Percentiles rank a stretch among this genome's conserved stretches.
These are phyloP conservation scores for Dispira parvispora DNA, from an alignment of 192 early-diverging fungal genomes.

Conservation along the genomic window DNA sequence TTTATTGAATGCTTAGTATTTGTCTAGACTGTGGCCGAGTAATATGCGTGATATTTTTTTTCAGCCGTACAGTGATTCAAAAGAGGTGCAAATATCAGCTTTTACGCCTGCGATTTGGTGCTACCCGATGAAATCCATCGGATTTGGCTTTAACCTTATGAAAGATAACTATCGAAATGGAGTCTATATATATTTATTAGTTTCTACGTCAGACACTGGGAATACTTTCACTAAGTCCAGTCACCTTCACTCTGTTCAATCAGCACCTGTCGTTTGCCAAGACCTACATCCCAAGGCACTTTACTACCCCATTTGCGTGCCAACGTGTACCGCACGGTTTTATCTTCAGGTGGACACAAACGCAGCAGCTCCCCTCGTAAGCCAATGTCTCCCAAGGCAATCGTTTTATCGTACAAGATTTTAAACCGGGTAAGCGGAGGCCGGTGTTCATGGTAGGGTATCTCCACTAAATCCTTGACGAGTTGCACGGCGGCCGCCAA, in stretches of 20 bases:
- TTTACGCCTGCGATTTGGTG: too few species aligned
- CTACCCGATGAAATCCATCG: too few species aligned
- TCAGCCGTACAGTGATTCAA: too few species aligned
- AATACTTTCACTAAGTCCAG: neutral
- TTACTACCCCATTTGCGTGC: slow-evolving; percentile 40
- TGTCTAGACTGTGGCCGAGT: too few species aligned
- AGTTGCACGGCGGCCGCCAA: slow-evolving; percentile 29
- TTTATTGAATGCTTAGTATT: too few species aligned
- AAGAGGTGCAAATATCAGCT: too few species aligned
- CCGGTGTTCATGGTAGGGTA: slow-evolving; percentile 20
- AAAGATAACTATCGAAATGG: too few species aligned
- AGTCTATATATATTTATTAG: too few species aligned
- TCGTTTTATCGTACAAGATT: slow-evolving; percentile 31
- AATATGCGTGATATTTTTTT: too few species aligned
- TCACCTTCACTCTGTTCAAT: slow-evolving; percentile 7
- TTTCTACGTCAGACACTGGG: too few species aligned
- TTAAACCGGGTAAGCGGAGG: slow-evolving; percentile 28
- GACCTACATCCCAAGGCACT: slow-evolving; percentile 28
- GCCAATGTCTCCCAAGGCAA: slow-evolving; percentile 31
- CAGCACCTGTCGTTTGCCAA: slow-evolving; percentile 20
- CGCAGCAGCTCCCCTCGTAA: slow-evolving; percentile 26
- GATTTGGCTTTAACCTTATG: too few species aligned
- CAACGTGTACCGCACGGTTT: slow-evolving; percentile 20
- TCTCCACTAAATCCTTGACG: slow-evolving; percentile 24
- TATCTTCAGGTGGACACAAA: slow-evolving; percentile 27